These are phyloP conservation scores for Rosa chinensis DNA, from an alignment of 306 rosid species.

Conservation along the genomic window DNA sequence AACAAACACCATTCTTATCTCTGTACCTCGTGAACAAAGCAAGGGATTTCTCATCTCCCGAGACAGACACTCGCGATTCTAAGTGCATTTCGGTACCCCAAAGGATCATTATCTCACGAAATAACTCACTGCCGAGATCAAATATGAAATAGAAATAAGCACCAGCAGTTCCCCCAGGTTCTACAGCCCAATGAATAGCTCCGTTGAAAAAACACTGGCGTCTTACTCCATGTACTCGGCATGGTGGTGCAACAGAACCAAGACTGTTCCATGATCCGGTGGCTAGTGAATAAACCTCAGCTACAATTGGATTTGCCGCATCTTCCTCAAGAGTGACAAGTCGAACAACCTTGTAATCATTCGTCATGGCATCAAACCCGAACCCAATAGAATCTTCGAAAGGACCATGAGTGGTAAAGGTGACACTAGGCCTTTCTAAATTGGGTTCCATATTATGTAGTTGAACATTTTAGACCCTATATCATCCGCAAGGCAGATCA, in stretches of 20 bases:
- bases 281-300: background rate
- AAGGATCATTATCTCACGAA: background rate
- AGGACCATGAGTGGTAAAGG: background rate
- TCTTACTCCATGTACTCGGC: background rate
- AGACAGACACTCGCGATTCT: background rate
- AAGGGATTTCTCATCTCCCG: slow-evolving; percentile 3
- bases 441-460: background rate
- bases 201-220: background rate
- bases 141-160: background rate
- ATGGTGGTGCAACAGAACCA: background rate
- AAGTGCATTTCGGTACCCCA: background rate
- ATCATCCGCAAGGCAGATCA: background rate
- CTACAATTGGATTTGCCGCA: background rate
- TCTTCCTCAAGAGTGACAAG: background rate
- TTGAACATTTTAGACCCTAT: background rate
- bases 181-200: slow-evolving; percentile 5
- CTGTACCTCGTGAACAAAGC: background rate
- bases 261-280: background rate
- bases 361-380: background rate
- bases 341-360: background rate
- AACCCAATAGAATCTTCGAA: background rate
- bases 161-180: too few species aligned
- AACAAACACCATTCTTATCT: too few species aligned
- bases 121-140: background rate
- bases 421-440: background rate